A percentile compares a stretch with the other conserved stretches of the same genome.
phyloP scores from a whole-genome alignment of 2,329 filamentous ascomycete genomes.

The Nigrospora osmanthi region DNA sequence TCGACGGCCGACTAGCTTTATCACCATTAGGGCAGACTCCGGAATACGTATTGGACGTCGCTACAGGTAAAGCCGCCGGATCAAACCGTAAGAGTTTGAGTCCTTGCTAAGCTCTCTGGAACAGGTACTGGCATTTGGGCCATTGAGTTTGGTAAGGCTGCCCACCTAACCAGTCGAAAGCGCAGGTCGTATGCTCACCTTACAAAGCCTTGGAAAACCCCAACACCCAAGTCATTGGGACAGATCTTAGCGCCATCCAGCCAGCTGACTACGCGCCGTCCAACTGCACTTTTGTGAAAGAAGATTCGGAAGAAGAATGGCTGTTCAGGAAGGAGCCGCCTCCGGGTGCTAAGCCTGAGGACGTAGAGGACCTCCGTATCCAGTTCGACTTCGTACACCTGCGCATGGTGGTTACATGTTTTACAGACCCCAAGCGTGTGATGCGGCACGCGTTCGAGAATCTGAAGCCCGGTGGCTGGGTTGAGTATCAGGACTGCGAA shows the following conservation, averaged over 20 bases:
- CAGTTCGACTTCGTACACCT: constrained; percentile 3
- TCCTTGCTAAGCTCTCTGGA: too few species aligned
- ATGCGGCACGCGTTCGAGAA: constrained; percentile 4
- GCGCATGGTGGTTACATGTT: constrained; percentile 4
- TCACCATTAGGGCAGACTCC: not conserved
- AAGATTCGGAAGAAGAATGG: constrained; percentile 4
- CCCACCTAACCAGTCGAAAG: too few species aligned
- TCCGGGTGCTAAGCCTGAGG: too few species aligned
- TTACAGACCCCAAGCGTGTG: constrained; percentile 1
- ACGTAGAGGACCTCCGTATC: not conserved
- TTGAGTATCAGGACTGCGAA: constrained; percentile 2
- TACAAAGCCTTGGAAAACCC: not conserved
- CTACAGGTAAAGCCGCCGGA: not conserved
- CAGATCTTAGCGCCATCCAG: constrained; percentile 4
- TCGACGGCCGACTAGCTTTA: not conserved
- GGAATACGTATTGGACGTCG: constrained; percentile 4
- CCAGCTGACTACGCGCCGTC: not conserved
- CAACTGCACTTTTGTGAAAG: constrained; percentile 3
- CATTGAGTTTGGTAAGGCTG: not conserved
- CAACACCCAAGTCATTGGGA: constrained; percentile 1
- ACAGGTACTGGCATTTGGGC: not conserved
- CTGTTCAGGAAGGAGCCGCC: not conserved
- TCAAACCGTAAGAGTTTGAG: too few species aligned
- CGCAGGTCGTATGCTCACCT: not conserved
- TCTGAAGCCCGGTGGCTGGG: constrained; percentile 2